These are phyloP conservation scores for Vigna unguiculata DNA, from an alignment of 306 rosid genomes.

Conservation along the genomic window DNA sequence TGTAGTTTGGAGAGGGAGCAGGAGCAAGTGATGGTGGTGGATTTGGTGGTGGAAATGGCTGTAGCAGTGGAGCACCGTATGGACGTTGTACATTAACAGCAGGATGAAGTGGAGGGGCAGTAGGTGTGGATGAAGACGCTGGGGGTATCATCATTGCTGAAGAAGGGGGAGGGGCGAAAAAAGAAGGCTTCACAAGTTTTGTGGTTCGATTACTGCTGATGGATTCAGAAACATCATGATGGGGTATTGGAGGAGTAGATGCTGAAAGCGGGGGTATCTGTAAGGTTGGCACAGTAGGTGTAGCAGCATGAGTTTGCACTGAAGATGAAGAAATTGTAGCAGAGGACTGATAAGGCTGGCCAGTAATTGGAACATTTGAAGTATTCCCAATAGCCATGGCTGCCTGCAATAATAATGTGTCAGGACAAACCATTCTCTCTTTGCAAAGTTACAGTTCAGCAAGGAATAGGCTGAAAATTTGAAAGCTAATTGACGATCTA, in stretches of 20 bases:
- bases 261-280: constrained; percentile 54
- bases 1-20: constrained; percentile 50
- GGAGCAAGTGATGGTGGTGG: constrained; percentile 70
- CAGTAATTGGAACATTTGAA: constrained; percentile 56
- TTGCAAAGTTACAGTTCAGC: constrained; percentile 8
- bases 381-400: constrained; percentile 60
- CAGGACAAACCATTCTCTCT: constrained; percentile 26
- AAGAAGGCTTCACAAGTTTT: constrained; percentile 67
- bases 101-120: constrained; percentile 62
- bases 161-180: constrained; percentile 56
- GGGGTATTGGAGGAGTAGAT: constrained; percentile 51
- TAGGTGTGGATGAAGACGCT: constrained; percentile 48
- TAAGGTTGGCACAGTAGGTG: constrained; percentile 53
- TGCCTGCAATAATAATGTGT: constrained; percentile 52
- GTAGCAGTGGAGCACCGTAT: constrained; percentile 63
- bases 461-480: not conserved
- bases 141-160: constrained; percentile 51
- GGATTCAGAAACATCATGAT: constrained; percentile 52
- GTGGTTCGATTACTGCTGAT: constrained; percentile 45
- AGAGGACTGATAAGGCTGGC: constrained; percentile 57
- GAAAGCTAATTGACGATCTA: not conserved
- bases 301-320: constrained; percentile 49
- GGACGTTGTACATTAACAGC: constrained; percentile 53
- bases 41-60: constrained; percentile 65
- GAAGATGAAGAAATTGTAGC: constrained; percentile 48